These are phyloP conservation scores for Apiotrichum montevideense DNA, from an alignment of 1,284 basidiomycete genomes.

Conservation along the genomic window DNA sequence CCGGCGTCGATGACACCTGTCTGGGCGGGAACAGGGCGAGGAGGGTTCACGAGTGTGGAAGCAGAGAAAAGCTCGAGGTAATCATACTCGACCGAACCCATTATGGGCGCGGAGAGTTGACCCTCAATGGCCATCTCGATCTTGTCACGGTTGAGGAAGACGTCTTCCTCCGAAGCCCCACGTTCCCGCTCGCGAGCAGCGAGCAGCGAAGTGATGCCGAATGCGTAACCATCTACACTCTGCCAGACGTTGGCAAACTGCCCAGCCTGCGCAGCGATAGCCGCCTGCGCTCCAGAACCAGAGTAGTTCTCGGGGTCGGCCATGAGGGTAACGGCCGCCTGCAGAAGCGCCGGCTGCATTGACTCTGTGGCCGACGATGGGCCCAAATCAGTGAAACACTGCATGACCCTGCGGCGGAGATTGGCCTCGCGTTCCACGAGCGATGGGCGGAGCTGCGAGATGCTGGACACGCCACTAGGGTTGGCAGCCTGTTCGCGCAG, in stretches of 20 bases:
- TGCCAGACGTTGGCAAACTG: constrained; percentile 83
- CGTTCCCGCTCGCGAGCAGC: constrained; percentile 38
- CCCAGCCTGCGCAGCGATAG: constrained; percentile 81
- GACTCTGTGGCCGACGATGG: constrained; percentile 72
- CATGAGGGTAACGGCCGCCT: constrained; percentile 75
- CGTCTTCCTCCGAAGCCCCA: constrained; percentile 47
- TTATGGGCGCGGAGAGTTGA: constrained; percentile 69
- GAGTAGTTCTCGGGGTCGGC: constrained; percentile 63
- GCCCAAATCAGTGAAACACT: constrained; percentile 81
- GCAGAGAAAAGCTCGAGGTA: constrained; percentile 61
- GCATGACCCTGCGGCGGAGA: constrained; percentile 75
- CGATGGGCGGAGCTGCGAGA: constrained; percentile 53
- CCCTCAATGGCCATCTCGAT: constrained; percentile 70
- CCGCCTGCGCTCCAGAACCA: constrained; percentile 83
- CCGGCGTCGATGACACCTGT: constrained; percentile 85
- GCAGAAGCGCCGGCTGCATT: constrained; percentile 72
- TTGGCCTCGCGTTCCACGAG: constrained; percentile 76
- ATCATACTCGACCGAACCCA: constrained; percentile 83
- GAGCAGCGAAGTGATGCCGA: constrained; percentile 73
- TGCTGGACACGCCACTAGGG: constrained; percentile 27
- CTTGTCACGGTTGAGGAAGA: constrained; percentile 67
- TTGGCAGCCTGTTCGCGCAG: constrained; percentile 44
- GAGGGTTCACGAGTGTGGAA: constrained; percentile 10
- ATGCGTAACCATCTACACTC: constrained; percentile 80
- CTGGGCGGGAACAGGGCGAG: constrained; percentile 61